phyloP scores from a whole-genome alignment of 2,329 filamentous ascomycete species.

The Cryphonectria naterciae region DNA sequence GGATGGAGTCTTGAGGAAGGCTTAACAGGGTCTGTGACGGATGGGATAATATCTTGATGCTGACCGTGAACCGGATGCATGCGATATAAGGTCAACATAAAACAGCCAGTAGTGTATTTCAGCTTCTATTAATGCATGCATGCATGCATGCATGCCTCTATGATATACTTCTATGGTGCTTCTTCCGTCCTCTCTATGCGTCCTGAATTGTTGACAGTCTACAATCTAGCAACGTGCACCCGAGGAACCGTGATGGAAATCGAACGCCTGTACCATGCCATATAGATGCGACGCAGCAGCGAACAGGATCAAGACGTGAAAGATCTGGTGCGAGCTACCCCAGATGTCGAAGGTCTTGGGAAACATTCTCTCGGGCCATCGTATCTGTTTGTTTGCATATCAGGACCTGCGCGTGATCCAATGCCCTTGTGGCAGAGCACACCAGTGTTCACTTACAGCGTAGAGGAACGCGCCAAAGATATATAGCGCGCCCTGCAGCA shows the following conservation, averaged over 20 bases:
- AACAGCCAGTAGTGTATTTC: neutral
- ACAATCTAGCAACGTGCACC: slow-evolving; percentile 52
- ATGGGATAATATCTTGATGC: neutral
- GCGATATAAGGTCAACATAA: neutral
- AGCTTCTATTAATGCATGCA: neutral
- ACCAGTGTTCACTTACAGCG: slow-evolving; percentile 59
- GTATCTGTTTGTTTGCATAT: slow-evolving; percentile 50
- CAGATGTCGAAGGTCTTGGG: slow-evolving; percentile 87
- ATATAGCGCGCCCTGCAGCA: slow-evolving; percentile 81
- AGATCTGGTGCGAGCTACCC: slow-evolving; percentile 94
- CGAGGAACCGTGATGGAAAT: slow-evolving; percentile 73
- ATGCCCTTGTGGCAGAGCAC: neutral
- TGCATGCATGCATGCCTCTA: neutral
- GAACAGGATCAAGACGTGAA: slow-evolving; percentile 85
- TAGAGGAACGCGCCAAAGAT: slow-evolving; percentile 86
- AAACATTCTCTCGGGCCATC: slow-evolving; percentile 79
- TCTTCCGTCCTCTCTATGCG: slow-evolving; percentile 6
- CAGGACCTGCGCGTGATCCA: neutral
- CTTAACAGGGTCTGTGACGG: neutral
- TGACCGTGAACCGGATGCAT: neutral
- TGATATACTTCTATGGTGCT: neutral
- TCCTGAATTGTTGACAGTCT: neutral
- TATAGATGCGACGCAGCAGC: slow-evolving; percentile 82
- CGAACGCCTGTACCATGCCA: slow-evolving; percentile 82
- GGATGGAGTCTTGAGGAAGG: slow-evolving; percentile 25